phyloP scores from a whole-genome alignment of 2,329 filamentous ascomycete genomes.

The Colletotrichum incanum region DNA sequence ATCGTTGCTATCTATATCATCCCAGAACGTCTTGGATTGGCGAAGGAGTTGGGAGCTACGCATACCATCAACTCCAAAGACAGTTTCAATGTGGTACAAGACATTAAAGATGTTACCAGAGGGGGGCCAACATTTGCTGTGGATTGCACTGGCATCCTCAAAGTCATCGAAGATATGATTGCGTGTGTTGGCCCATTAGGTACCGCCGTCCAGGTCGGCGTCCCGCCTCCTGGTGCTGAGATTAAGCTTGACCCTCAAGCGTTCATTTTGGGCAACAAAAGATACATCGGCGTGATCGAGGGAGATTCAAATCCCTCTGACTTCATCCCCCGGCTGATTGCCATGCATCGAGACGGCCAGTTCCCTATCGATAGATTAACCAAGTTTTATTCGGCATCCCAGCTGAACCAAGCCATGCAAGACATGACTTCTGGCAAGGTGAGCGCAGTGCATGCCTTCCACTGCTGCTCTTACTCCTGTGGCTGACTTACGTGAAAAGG shows the following conservation, averaged over 20 bases:
- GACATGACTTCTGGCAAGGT: constrained; percentile 30
- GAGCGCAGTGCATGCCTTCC: neutral
- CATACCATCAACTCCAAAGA: constrained; percentile 96
- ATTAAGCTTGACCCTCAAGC: constrained; percentile 35
- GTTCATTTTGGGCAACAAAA: constrained; percentile 31
- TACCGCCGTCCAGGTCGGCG: constrained; percentile 29
- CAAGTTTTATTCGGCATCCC: constrained; percentile 9
- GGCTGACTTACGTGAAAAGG: neutral
- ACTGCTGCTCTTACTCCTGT: neutral
- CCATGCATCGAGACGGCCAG: constrained; percentile 33
- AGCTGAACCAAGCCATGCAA: constrained; percentile 35
- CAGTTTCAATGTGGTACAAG: constrained; percentile 84
- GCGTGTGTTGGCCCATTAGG: constrained; percentile 22
- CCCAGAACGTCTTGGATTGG: constrained; percentile 90
- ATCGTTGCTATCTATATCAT: constrained; percentile 86
- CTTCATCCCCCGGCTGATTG: constrained; percentile 28
- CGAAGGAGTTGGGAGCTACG: constrained; percentile 93
- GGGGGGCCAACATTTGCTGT: constrained; percentile 99
- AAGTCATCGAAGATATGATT: constrained; percentile 74
- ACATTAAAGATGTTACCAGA: constrained; percentile 96
- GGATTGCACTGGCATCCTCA: constrained; percentile 97
- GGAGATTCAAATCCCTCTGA: constrained; percentile 25
- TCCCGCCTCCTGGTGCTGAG: constrained; percentile 22
- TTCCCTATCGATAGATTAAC: constrained; percentile 30
- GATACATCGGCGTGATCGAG: constrained; percentile 28